Evolutionary conservation across 2,329 filamentous ascomycete species (phyloP).

Genomic region (Cryphonectria parasitica): DNA sequence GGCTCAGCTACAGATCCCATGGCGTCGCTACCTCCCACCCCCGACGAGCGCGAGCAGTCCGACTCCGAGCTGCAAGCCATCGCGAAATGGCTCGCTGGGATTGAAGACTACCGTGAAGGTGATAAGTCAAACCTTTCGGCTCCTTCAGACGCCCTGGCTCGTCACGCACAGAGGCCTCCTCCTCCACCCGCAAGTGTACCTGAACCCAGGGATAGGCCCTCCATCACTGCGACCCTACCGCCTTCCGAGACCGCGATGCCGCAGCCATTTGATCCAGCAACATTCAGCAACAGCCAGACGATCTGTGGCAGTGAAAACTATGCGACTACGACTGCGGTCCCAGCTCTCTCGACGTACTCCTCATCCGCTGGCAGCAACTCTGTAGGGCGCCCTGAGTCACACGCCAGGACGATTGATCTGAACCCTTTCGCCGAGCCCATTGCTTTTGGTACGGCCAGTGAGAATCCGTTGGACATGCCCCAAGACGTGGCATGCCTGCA

Average conservation of each 20-base stretch:
- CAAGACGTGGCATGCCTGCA: background rate
- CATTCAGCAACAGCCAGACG: background rate
- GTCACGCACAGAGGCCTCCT: no score
- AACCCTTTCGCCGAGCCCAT: background rate
- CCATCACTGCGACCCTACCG: background rate
- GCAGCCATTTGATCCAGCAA: background rate
- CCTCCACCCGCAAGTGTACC: no score
- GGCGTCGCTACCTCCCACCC: background rate
- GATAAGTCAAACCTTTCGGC: no score
- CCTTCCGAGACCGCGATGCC: no score
- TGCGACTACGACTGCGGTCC: no score
- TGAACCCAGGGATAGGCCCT: background rate
- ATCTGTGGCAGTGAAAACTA: background rate
- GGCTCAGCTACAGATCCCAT: background rate
- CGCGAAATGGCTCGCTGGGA: background rate
- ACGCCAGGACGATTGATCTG: background rate
- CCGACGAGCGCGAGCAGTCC: background rate
- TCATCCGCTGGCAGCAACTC: background rate
- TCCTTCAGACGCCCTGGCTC: background rate
- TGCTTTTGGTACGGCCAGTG: background rate
- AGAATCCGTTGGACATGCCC: background rate
- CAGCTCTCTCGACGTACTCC: background rate
- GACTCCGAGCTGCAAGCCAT: background rate
- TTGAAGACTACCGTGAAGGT: no score
- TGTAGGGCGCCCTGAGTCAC: background rate